Evolutionary conservation across 768 basidiomycete genomes (phyloP), one percentile per base, ranked within the genome.

Genomic region (Naganishia vishniacii): DNA sequence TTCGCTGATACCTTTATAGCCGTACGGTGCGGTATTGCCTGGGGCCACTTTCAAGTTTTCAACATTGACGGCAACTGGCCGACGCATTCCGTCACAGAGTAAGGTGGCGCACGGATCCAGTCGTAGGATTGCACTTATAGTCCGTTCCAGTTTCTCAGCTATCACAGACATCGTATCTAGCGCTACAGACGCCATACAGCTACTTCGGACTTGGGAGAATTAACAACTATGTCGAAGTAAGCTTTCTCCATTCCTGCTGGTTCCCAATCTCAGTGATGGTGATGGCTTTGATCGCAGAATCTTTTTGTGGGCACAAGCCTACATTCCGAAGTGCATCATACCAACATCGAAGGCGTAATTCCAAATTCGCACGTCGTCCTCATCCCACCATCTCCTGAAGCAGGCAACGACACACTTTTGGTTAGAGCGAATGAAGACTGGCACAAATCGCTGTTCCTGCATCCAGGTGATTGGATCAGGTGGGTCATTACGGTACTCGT

Each of bases 281-380:
- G 58, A 40, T 62, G 0, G 5, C 23, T 40, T 18, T 6, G 23
- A 9, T 28, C 1, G 28, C 4, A 78, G 81, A 97, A 97, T 76
- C 82, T 99, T 1, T 95, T 95, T 74, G 89, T 98, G 20, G 95
- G 95, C 16, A 87, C 91, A 4, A 94, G 92, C 6, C 82, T 88
- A 31, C 86, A 89, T 65, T 75, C 81, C 0, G 74, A 80, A 37
- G 73, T 85, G 34, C 90, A 94, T 73, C 90, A 82, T 68, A 91
- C 94, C 75, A 86, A 88, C 73, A 87, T 98, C 83, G 95, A 98
- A 73, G 93, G 93, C 28, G 87, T 99, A 34, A 92, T 99, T 47
- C 95, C 95, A 0, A 98, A 99, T 75, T 95, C 92, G 3, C 91
- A 91, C 67, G 85, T 99, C 15, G 87, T 98, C n/a, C 92, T 99